These are phyloP conservation scores for Liriodendron chinense DNA, from an alignment of 164 flowering plant species.

Conservation along the genomic window DNA sequence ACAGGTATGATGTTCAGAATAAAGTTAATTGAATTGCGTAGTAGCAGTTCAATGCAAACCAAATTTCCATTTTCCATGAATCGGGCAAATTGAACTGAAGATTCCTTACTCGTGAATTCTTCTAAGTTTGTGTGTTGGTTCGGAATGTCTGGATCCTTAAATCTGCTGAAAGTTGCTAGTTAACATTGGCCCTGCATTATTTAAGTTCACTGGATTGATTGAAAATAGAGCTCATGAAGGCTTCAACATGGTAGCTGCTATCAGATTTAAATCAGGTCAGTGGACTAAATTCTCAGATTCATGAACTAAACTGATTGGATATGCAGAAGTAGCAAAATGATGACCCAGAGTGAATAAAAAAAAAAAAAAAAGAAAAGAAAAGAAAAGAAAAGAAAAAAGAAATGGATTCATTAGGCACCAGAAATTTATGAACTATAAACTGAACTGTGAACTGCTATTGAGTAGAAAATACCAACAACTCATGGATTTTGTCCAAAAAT, in stretches of 20 bases:
- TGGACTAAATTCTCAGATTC: neutral
- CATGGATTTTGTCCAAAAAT: no score
- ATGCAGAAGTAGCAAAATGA: neutral
- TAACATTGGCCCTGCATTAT: neutral
- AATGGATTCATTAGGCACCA: no score
- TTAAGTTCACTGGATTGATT: neutral
- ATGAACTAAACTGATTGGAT: neutral
- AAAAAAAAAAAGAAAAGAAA: no score
- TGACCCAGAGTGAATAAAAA: no score
- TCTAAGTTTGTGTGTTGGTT: no score
- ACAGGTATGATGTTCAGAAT: neutral
- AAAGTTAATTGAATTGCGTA: neutral
- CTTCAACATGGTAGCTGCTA: neutral
- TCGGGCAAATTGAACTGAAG: neutral
- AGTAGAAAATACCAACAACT: no score
- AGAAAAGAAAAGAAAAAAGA: no score
- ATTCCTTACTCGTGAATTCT: neutral
- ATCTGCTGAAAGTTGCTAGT: no score
- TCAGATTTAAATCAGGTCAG: neutral
- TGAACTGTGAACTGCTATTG: no score
- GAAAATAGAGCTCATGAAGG: neutral
- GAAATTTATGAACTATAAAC: no score
- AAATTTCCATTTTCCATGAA: neutral
- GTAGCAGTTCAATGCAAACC: neutral
- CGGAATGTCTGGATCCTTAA: no score